Evolutionary conservation across 495 filamentous ascomycete species (phyloP).

Genomic region (Haplographium delicatum): DNA sequence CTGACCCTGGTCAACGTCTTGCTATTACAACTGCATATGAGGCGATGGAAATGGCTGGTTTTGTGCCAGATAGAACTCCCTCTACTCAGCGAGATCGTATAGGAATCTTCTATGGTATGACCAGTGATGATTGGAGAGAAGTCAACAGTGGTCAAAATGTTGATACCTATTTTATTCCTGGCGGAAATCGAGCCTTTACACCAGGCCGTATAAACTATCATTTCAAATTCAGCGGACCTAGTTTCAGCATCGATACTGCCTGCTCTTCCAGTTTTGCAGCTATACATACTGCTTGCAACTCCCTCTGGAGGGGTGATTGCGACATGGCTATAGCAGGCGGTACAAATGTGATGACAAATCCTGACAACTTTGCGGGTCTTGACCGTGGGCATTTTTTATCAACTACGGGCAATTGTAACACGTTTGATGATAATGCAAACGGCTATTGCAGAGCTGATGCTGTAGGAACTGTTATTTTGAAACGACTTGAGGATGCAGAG

Average conservation of each 20-base stretch:
- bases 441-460: constrained; percentile 74
- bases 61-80: constrained; percentile 78
- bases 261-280: constrained; percentile 46
- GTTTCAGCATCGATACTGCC: constrained; percentile 81
- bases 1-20: constrained; percentile 84
- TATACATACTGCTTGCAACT: constrained; percentile 45
- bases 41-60: constrained; percentile 85
- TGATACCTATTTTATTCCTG: constrained; percentile 88
- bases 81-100: constrained; percentile 81
- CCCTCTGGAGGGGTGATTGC: constrained; percentile 15
- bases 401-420: constrained; percentile 35
- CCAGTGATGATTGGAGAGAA: constrained; percentile 85
- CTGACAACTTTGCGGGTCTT: constrained; percentile 62
- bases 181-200: constrained; percentile 79
- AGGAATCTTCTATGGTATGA: constrained; percentile 88
- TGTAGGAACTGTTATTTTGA: constrained; percentile 64
- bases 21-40: constrained; percentile 85
- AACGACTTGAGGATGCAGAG: constrained; percentile 70
- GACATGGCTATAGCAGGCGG: constrained; percentile 55
- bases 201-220: constrained; percentile 82
- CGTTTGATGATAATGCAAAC: constrained; percentile 71
- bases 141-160: constrained; percentile 83
- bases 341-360: constrained; percentile 74
- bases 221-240: constrained; percentile 85
- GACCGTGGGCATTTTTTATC: constrained; percentile 70